These are phyloP conservation scores for Porcisia deanei DNA, from an alignment of 208 protist genomes.

Conservation along the genomic window DNA sequence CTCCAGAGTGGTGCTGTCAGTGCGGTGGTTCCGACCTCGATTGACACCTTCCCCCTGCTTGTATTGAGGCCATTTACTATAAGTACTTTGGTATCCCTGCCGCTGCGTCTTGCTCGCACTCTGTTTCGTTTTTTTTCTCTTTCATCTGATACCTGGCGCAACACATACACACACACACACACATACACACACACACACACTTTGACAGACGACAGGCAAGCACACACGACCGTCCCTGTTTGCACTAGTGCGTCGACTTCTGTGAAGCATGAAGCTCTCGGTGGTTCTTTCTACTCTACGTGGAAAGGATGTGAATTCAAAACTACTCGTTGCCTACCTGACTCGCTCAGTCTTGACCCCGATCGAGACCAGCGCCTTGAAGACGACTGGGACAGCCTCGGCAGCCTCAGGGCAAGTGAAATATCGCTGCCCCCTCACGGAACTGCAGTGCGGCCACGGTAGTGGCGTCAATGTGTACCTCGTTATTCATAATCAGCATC, in stretches of 20 bases:
- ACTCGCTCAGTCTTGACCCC: slow-evolving; percentile 22
- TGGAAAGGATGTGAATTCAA: slow-evolving; percentile 34
- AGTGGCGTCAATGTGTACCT: slow-evolving; percentile 45
- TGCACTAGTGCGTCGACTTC: not conserved
- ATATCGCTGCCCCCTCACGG: slow-evolving; percentile 14
- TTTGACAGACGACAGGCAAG: not conserved
- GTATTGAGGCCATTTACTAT: too few relatives aligned
- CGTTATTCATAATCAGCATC: slow-evolving; percentile 45
- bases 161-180: slow-evolving; percentile 7
- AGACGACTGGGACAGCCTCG: not conserved
- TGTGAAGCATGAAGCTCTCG: slow-evolving; percentile 5
- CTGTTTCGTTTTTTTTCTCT: not conserved
- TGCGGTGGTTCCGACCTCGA: too few relatives aligned
- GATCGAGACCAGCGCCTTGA: not conserved
- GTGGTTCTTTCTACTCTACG: slow-evolving; percentile 27
- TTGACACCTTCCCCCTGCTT: too few relatives aligned
- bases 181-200: slow-evolving; percentile 9
- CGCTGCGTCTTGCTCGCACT: not conserved
- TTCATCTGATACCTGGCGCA: not conserved
- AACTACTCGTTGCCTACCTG: slow-evolving; percentile 27
- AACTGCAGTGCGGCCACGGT: slow-evolving; percentile 20
- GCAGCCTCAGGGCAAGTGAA: not conserved
- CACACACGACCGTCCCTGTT: not conserved
- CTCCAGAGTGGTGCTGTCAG: too few relatives aligned
- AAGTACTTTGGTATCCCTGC: too few relatives aligned